These are phyloP conservation scores for Coniochaeta pulveracea DNA, from an alignment of 2,329 filamentous ascomycete genomes.

Conservation along the genomic window DNA sequence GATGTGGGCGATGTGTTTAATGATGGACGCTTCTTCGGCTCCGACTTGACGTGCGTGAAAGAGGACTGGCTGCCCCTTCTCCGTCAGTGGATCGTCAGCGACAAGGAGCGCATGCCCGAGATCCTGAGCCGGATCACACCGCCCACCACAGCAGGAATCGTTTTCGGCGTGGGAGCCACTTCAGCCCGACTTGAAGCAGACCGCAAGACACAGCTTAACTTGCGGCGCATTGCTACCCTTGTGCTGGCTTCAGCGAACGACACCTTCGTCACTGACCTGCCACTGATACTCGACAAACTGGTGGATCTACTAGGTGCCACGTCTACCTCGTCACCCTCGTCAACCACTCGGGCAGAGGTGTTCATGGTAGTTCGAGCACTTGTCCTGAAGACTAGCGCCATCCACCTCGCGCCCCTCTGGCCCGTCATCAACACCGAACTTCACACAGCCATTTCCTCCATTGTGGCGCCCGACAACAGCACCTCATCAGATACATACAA, in stretches of 20 bases:
- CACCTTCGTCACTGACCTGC: conserved; percentile 67
- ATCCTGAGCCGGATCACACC: conserved; percentile 67
- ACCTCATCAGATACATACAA: conserved; percentile 60
- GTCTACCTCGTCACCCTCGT: conserved; percentile 81
- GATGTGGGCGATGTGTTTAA: conserved; percentile 89
- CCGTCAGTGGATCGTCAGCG: conserved; percentile 70
- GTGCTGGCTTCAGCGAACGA: conserved; percentile 69
- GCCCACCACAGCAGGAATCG: conserved; percentile 87
- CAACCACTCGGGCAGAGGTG: conserved; percentile 75
- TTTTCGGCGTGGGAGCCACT: conserved; percentile 95
- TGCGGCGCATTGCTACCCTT: conserved; percentile 71
- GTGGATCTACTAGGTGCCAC: conserved; percentile 80
- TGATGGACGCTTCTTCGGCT: conserved; percentile 75
- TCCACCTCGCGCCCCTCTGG: conserved; percentile 80
- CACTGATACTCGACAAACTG: conserved; percentile 66
- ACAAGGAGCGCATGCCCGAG: conserved; percentile 82
- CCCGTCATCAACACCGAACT: conserved; percentile 81
- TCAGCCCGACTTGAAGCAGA: conserved; percentile 93
- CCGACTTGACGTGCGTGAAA: conserved; percentile 51
- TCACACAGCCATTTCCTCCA: conserved; percentile 65
- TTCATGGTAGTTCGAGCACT: conserved; percentile 81
- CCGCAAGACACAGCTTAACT: conserved; percentile 79
- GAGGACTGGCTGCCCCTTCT: conserved; percentile 74
- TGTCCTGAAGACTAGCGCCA: conserved; percentile 63
- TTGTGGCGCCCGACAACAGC: conserved; percentile 56